phyloP scores from a whole-genome alignment of 352 stramenopile species.

The Phytophthora hibernalis region DNA sequence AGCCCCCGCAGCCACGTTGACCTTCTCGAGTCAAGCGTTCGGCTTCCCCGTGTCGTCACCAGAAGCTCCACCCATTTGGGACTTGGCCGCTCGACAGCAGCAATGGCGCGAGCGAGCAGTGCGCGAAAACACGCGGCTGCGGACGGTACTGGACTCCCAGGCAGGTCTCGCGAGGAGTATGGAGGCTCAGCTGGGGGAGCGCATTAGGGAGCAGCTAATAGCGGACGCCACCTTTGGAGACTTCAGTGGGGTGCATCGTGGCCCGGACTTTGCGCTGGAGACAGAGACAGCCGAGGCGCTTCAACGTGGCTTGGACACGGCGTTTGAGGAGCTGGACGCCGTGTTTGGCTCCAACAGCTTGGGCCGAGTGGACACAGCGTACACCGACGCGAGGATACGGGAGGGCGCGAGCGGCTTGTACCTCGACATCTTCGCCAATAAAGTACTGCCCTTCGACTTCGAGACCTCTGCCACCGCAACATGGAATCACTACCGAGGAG shows the following conservation, averaged over 20 bases:
- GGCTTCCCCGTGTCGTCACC: constrained; percentile 16
- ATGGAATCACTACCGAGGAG: constrained; percentile 50
- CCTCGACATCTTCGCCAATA: constrained; percentile 50
- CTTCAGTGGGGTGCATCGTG: background rate
- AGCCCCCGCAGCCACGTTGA: constrained; percentile 17
- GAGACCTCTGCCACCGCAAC: constrained; percentile 37
- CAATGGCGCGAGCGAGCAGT: constrained; percentile 32
- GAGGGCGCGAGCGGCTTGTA: constrained; percentile 41
- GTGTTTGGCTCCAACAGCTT: constrained; percentile 41
- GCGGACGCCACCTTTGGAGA: background rate
- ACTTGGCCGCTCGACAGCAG: constrained; percentile 35
- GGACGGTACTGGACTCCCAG: constrained; percentile 39
- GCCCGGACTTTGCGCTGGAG: constrained; percentile 32
- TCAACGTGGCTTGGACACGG: constrained; percentile 39
- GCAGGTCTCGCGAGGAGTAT: constrained; percentile 38
- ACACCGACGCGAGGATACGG: constrained; percentile 36
- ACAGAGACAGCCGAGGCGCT: constrained; percentile 38
- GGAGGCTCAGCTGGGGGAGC: constrained; percentile 34
- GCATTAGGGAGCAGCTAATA: constrained; percentile 27
- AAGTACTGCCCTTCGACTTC: constrained; percentile 48
- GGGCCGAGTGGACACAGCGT: constrained; percentile 21
- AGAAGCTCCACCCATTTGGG: constrained; percentile 23
- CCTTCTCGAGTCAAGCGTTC: constrained; percentile 30
- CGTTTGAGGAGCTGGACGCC: constrained; percentile 35
- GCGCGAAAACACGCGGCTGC: constrained; percentile 40